A percentile compares a stretch with the other conserved stretches of the same genome.
Evolutionary conservation across 257 asterid species (phyloP).

Genomic region (Fraxinus excelsior): DNA sequence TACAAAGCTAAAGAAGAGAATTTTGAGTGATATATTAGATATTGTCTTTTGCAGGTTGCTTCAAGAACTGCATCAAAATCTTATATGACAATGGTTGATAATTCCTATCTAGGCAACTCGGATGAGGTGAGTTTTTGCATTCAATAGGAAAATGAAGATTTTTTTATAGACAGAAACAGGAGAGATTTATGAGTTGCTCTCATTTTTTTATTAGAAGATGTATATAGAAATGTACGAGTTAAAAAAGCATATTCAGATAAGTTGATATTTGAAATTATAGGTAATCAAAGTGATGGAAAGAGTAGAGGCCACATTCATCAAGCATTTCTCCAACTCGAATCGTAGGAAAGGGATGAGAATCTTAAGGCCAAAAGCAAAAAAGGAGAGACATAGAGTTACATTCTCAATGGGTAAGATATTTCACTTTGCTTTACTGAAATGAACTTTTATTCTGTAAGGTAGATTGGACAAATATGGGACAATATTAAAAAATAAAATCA

Average conservation of each 20-base stretch:
- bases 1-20: too few species aligned
- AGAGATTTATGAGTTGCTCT: too few species aligned
- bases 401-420: slow-evolving; percentile 46
- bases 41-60: slow-evolving; percentile 34
- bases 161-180: too few species aligned
- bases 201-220: too few species aligned
- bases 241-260: background rate
- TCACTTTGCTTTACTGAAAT: background rate
- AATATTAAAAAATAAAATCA: too few species aligned
- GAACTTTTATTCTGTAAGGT: too few species aligned
- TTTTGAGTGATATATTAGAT: background rate
- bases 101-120: slow-evolving; percentile 55
- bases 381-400: slow-evolving; percentile 42
- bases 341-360: slow-evolving; percentile 50
- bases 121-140: slow-evolving; percentile 45
- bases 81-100: slow-evolving; percentile 58
- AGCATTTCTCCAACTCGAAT: slow-evolving; percentile 58
- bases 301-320: slow-evolving; percentile 51
- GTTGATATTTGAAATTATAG: slow-evolving; percentile 26
- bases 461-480: background rate
- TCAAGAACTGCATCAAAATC: slow-evolving; percentile 48
- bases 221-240: too few species aligned
- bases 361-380: slow-evolving; percentile 45
- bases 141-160: too few species aligned
- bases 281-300: slow-evolving; percentile 53